Evolutionary conservation across 2,329 filamentous ascomycete genomes (phyloP).

Genomic region (Hypoxylon sp.): DNA sequence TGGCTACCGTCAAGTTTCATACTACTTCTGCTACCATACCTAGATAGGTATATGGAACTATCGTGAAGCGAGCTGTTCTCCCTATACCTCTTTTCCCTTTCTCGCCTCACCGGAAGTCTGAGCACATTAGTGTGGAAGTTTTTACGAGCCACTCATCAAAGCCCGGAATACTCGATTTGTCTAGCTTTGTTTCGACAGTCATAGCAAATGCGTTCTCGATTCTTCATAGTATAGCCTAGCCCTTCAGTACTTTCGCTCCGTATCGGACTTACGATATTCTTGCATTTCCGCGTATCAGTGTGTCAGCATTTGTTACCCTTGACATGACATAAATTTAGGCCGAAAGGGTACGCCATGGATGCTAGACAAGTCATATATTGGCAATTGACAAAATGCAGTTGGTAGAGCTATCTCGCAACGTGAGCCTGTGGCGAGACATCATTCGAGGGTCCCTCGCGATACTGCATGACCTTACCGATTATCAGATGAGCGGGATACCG

Average conservation of each 20-base stretch:
- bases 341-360: constrained; percentile 27
- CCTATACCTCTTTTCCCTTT: not conserved
- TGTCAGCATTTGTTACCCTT: constrained; percentile 33
- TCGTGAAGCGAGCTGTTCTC: not conserved
- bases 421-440: constrained; percentile 29
- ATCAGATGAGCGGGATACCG: constrained; percentile 4
- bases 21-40: constrained; percentile 17
- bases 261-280: constrained; percentile 28
- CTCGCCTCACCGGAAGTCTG: not conserved
- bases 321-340: constrained; percentile 23
- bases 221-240: not conserved
- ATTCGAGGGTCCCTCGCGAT: constrained; percentile 37
- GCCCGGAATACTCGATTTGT: not conserved
- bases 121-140: not conserved
- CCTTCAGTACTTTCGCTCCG: constrained; percentile 5
- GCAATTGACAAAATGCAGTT: constrained; percentile 6
- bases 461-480: too few species aligned
- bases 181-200: not conserved
- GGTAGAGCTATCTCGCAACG: constrained; percentile 32
- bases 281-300: constrained; percentile 8
- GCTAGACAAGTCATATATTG: not conserved
- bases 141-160: not conserved
- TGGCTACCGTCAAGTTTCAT: not conserved
- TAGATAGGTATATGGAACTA: constrained; percentile 1
- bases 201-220: not conserved